Evolutionary conservation across 2,329 filamentous ascomycete genomes (phyloP).

Genomic region (Neobulgaria alba): DNA sequence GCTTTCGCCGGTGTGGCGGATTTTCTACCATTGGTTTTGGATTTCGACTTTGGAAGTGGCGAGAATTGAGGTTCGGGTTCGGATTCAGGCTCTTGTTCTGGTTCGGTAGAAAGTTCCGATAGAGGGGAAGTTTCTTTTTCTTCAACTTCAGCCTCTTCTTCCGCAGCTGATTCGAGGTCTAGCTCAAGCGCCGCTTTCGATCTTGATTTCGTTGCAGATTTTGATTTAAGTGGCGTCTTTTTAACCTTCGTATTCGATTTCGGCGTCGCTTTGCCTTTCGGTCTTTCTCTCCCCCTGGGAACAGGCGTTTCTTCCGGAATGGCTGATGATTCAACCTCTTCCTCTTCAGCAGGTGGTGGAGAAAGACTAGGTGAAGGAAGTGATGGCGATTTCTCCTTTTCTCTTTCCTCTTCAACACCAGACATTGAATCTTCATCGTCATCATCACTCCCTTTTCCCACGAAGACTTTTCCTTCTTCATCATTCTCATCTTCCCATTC

Average conservation of each 20-base stretch:
- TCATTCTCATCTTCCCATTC: slow-evolving; percentile 33
- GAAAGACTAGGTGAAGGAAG: background rate
- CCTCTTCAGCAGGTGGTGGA: background rate
- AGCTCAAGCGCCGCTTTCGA: background rate
- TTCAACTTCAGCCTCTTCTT: background rate
- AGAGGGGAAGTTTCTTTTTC: slow-evolving; percentile 1
- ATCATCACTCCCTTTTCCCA: background rate
- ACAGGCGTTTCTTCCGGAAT: background rate
- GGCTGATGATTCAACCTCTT: background rate
- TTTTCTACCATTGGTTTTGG: background rate
- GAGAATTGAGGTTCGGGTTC: background rate
- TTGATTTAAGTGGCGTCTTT: background rate
- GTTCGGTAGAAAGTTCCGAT: background rate
- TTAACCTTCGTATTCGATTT: too few species aligned
- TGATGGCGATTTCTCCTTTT: background rate
- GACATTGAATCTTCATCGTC: background rate
- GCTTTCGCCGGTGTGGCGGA: too few species aligned
- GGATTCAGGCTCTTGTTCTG: background rate
- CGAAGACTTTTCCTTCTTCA: background rate
- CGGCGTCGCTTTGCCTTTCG: slow-evolving; percentile 22
- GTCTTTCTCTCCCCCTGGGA: slow-evolving; percentile 30
- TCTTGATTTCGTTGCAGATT: background rate
- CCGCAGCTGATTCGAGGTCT: background rate
- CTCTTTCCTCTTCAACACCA: background rate
- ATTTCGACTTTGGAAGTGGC: background rate